Conservation (phyloP, 768 basidiomycete genomes). For the Hygrocybe punicea region DNA sequence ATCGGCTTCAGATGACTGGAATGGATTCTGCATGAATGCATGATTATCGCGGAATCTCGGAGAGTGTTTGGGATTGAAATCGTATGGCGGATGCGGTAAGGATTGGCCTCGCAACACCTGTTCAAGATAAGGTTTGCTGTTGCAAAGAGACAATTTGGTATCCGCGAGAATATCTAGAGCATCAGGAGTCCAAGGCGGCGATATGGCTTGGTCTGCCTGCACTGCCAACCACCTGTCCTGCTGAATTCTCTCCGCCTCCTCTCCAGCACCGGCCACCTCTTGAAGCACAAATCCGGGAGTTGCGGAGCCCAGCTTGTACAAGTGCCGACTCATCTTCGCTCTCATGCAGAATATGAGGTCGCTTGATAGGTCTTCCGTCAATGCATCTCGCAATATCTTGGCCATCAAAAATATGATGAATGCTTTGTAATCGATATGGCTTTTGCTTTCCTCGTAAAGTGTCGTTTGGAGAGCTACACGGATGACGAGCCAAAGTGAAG, state of each 20-base stretch:
- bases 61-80: constrained; percentile 18
- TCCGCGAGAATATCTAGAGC: constrained; percentile 30
- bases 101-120: constrained; percentile 9
- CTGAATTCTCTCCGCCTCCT: constrained; percentile 21
- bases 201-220: constrained; percentile 21
- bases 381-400: constrained; percentile 23
- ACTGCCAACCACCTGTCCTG: constrained; percentile 35
- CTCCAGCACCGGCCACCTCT: constrained; percentile 17
- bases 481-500: constrained; percentile 48
- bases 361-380: constrained; percentile 22
- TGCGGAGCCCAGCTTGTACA: constrained; percentile 37
- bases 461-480: constrained; percentile 45
- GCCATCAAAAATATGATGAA: constrained; percentile 46
- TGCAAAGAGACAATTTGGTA: constrained; percentile 30
- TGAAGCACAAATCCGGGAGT: constrained; percentile 18
- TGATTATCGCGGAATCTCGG: constrained; percentile 14
- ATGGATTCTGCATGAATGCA: too few species aligned
- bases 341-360: constrained; percentile 38
- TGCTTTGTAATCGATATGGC: constrained; percentile 38
- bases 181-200: constrained; percentile 23
- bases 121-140: constrained; percentile 28
- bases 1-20: constrained; percentile 7
- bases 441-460: constrained; percentile 13
- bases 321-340: constrained; percentile 36
- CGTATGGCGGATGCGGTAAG: background rate